Conservation (phyloP, 257 asterid species). For the Solanum acaule region DNA sequence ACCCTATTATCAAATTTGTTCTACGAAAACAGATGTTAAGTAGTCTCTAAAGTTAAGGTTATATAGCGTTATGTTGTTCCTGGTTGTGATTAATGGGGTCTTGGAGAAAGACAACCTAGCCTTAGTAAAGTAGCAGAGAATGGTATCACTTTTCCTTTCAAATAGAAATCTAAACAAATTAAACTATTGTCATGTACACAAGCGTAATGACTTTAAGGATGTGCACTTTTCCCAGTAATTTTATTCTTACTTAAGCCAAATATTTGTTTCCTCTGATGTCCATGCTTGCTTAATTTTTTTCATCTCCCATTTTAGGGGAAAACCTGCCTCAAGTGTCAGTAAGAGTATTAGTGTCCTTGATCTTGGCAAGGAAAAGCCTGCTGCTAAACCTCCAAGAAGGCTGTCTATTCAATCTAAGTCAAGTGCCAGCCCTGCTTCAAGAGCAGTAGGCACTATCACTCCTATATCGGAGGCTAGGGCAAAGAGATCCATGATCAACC, state of each 20-base stretch:
- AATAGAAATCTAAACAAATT: neutral
- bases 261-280: neutral
- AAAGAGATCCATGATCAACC: constrained; percentile 31
- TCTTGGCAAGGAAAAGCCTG: constrained; percentile 62
- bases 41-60: neutral
- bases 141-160: neutral
- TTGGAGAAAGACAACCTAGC: neutral
- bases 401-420: constrained; percentile 75
- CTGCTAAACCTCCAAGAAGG: constrained; percentile 81
- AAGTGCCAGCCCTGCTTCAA: constrained; percentile 46
- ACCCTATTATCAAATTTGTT: neutral
- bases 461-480: constrained; percentile 73
- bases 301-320: constrained; percentile 32
- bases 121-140: neutral
- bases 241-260: neutral
- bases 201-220: neutral
- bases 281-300: neutral
- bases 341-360: constrained; percentile 74
- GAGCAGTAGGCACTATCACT: constrained; percentile 49
- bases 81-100: neutral
- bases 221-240: neutral
- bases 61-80: neutral
- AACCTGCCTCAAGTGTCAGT: constrained; percentile 43
- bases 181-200: neutral
- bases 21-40: neutral